Evolutionary conservation across 129 eudicot species (phyloP).

Genomic region (Flaveria bidentis): DNA sequence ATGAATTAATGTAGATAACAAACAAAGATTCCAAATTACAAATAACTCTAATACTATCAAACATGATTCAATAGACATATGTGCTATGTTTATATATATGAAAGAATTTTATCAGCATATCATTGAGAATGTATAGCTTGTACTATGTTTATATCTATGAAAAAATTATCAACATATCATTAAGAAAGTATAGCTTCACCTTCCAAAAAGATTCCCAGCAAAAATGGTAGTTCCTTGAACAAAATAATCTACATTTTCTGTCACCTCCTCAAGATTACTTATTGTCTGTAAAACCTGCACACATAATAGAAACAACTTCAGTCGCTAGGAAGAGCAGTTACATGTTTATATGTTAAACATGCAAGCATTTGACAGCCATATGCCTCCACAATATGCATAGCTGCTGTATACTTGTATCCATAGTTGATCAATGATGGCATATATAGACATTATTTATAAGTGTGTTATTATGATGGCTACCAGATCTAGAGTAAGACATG

Average conservation of each 20-base stretch:
- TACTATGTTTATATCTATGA: background rate
- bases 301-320: conserved; percentile 24
- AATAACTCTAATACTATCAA: background rate
- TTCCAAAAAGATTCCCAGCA: conserved; percentile 94
- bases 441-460: conserved; percentile 12
- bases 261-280: conserved; percentile 93
- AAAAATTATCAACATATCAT: conserved; percentile 1
- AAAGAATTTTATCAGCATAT: background rate
- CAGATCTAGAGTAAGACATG: conserved; percentile 6
- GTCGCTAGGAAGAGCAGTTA: conserved; percentile 7
- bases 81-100: background rate
- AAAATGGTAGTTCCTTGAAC: conserved; percentile 96
- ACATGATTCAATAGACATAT: background rate
- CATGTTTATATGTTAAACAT: conserved; percentile 17
- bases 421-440: conserved; percentile 1
- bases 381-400: conserved; percentile 15
- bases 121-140: conserved; percentile 3
- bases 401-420: background rate
- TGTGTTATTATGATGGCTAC: conserved; percentile 2
- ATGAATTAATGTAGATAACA: conserved; percentile 9
- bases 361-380: background rate
- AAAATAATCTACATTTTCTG: conserved; percentile 90
- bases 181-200: conserved; percentile 42
- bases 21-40: conserved; percentile 9
- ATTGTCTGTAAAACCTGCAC: conserved; percentile 82